phyloP scores from a whole-genome alignment of 805 yeast genomes.

The Candida insectorum region DNA sequence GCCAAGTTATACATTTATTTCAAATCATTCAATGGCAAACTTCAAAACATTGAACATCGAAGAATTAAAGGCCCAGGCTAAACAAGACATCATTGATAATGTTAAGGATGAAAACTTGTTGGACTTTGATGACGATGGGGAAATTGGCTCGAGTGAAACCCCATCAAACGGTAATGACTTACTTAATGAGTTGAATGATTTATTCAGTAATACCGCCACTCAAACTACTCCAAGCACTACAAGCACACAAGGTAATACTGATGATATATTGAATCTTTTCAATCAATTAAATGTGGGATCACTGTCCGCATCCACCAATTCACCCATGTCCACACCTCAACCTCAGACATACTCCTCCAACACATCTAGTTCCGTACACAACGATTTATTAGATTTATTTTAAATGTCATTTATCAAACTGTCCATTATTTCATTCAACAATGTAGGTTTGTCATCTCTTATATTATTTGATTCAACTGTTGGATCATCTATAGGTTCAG shows the following conservation, averaged over 20 bases:
- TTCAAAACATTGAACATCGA: slow-evolving; percentile 43
- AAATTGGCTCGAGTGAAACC: slow-evolving; percentile 7
- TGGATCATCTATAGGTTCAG: too few species aligned
- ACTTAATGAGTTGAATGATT: slow-evolving; percentile 72
- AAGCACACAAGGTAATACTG: slow-evolving; percentile 13
- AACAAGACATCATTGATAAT: slow-evolving; percentile 63
- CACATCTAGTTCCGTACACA: slow-evolving; percentile 13
- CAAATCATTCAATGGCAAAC: slow-evolving; percentile 30
- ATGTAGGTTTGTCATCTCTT: too few species aligned
- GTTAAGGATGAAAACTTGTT: slow-evolving; percentile 75
- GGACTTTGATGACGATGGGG: slow-evolving; percentile 71
- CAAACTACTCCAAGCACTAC: slow-evolving; percentile 9
- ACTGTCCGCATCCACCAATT: slow-evolving; percentile 4
- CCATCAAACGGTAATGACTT: slow-evolving; percentile 34
- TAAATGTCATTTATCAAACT: slow-evolving; percentile 10
- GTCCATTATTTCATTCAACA: too few species aligned
- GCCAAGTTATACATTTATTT: slow-evolving; percentile 66
- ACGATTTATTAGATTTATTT: slow-evolving; percentile 38
- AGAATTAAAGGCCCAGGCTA: slow-evolving; percentile 75
- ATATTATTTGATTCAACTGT: too few species aligned
- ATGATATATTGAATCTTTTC: slow-evolving; percentile 50
- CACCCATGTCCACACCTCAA: slow-evolving; percentile 2
- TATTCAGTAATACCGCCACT: slow-evolving; percentile 39
- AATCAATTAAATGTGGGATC: slow-evolving; percentile 16
- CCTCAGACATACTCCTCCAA: too few species aligned